These are phyloP conservation scores for Globisporangium spiculum DNA, from an alignment of 352 stramenopile genomes.

Conservation along the genomic window DNA sequence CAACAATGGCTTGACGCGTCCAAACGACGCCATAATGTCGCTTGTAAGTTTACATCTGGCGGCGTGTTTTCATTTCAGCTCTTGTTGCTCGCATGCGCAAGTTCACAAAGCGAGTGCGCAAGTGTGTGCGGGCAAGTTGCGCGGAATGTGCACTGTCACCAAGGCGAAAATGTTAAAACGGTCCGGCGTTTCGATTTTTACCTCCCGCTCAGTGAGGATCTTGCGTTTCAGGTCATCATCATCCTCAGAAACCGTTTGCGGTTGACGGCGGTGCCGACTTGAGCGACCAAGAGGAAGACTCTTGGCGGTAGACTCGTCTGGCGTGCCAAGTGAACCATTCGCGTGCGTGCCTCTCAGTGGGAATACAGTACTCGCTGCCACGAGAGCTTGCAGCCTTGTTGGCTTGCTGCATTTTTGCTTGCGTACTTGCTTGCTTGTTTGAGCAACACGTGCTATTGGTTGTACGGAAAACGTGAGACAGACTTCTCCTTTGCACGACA, in stretches of 20 bases:
- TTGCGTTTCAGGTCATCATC: neutral
- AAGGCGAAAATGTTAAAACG: neutral
- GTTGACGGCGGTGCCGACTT: neutral
- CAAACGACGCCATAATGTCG: neutral
- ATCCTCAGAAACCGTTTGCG: neutral
- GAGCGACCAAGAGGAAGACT: neutral
- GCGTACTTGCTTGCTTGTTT: neutral
- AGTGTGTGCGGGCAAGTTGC: neutral
- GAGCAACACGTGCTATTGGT: neutral
- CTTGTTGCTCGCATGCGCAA: neutral
- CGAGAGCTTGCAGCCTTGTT: neutral
- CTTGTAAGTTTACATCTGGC: neutral
- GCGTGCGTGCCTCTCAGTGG: neutral
- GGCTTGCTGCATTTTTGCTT: neutral
- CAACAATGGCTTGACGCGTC: neutral
- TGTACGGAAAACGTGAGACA: neutral
- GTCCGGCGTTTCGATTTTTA: neutral
- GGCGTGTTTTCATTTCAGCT: neutral
- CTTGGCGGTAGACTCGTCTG: neutral
- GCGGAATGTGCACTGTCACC: neutral
- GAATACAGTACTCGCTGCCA: neutral
- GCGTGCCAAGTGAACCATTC: neutral
- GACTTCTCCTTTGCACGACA: neutral
- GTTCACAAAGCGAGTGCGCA: neutral
- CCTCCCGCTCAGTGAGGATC: neutral